Base-by-base conservation (phyloP, 1,139 yeast species). In the Candida labiduridarum region DNA sequence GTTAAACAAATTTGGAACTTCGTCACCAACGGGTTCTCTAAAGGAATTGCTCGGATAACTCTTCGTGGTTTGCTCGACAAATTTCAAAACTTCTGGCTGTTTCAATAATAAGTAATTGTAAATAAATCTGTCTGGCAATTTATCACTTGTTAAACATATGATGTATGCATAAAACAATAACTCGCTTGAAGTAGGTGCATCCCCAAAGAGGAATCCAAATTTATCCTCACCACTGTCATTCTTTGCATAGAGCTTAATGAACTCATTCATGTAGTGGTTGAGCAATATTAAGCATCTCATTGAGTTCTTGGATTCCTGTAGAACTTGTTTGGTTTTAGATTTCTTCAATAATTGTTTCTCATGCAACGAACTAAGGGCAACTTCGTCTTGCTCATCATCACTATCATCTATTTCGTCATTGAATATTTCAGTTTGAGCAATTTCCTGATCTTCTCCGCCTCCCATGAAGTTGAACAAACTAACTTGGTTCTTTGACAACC, bases 291-390 rank as follows among this genome's bases (percentile, higher is more conserved):
- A 61, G 50, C 87, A 81, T 54, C 71, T 73, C 64, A 85, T 69
- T 33, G 83, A 76, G 49, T 79, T 78, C 50, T 76, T 71, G 2
- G 85, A 72, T 56, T 80, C 83, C 57, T 76, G 74, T 47, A 82
- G 55, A 2, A 72, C 63, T 46, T 74, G 59, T 45, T 72, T 71
- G 56, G 74, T 68, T 57, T 76, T 69, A 45, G 81, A 64, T 60
- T 76, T 69, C 29, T 73, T 62, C 45, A 81, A 65, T 51, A 82
- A 57, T 61, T 77, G 77, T 55, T 68, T 60, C 60, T 82, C 76
- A 56, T 84, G 87, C 12, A 82, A 64, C 22, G 80, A 72, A 48
- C 83, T 78, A 5, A 84, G 62, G 0, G 82, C 76, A 41, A 69
- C 72, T 16, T 58, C 60, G 19, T 61, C 66, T 6, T 53, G 61